These are phyloP conservation scores for Acrocalymma vagum DNA, from an alignment of 2,329 filamentous ascomycete species.

Conservation along the genomic window DNA sequence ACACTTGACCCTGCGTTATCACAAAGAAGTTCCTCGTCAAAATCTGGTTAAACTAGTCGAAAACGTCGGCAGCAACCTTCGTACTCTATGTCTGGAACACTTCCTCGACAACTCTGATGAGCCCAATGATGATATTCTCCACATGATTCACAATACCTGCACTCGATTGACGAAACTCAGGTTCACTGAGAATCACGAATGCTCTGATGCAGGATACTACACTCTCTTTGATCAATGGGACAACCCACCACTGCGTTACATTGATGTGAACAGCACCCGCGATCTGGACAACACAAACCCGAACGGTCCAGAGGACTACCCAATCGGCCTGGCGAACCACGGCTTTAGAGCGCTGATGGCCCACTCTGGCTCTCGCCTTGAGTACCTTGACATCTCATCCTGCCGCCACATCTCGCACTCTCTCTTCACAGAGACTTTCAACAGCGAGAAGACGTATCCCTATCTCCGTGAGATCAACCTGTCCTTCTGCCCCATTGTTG, in stretches of 20 bases:
- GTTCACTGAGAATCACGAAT: slow-evolving; percentile 77
- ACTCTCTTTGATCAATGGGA: slow-evolving; percentile 78
- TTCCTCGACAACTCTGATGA: slow-evolving; percentile 73
- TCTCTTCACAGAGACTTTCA: slow-evolving; percentile 80
- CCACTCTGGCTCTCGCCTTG: slow-evolving; percentile 76
- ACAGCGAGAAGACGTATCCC: slow-evolving; percentile 67
- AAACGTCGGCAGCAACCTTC: slow-evolving; percentile 70
- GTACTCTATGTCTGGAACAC: slow-evolving; percentile 78
- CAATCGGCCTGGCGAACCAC: slow-evolving; percentile 76
- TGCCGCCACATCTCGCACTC: slow-evolving; percentile 81
- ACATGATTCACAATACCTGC: slow-evolving; percentile 75
- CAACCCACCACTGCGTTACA: slow-evolving; percentile 73
- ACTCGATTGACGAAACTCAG: slow-evolving; percentile 76
- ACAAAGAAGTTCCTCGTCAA: slow-evolving; percentile 63
- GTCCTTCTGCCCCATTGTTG: slow-evolving; percentile 76
- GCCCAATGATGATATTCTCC: slow-evolving; percentile 62
- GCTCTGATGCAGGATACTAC: slow-evolving; percentile 78
- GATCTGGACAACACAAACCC: slow-evolving; percentile 77
- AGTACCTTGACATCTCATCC: slow-evolving; percentile 78
- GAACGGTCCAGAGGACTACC: slow-evolving; percentile 64
- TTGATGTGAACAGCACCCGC: slow-evolving; percentile 81
- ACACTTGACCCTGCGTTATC: slow-evolving; percentile 78
- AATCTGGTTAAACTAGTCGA: slow-evolving; percentile 69
- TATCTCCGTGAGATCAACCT: slow-evolving; percentile 76
- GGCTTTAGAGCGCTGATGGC: slow-evolving; percentile 85